phyloP scores from a whole-genome alignment of 1,284 basidiomycete genomes.

The Boletus semigastroideus region DNA sequence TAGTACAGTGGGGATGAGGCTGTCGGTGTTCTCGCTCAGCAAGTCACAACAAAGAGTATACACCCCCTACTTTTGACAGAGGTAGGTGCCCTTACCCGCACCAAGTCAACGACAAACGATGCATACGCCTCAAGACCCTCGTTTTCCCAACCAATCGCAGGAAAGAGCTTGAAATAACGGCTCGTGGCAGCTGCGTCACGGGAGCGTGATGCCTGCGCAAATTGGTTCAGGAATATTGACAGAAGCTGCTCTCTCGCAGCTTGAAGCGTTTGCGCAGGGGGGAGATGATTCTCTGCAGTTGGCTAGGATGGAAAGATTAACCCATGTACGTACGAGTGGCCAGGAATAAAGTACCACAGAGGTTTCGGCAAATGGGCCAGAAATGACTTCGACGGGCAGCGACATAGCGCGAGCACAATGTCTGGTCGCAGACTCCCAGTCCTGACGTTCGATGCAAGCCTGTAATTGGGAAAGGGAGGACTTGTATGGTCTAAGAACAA shows the following conservation, averaged over 20 bases:
- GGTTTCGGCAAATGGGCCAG: constrained; percentile 82
- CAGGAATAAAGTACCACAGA: constrained; percentile 65
- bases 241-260: constrained; percentile 76
- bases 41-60: constrained; percentile 1
- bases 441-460: constrained; percentile 76
- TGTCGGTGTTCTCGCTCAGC: constrained; percentile 34
- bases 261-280: constrained; percentile 82
- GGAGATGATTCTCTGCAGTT: constrained; percentile 82
- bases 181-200: constrained; percentile 87
- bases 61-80: constrained; percentile 74
- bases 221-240: constrained; percentile 74
- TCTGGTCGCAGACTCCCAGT: constrained; percentile 94
- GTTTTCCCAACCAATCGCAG: constrained; percentile 86
- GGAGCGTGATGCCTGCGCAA: constrained; percentile 74
- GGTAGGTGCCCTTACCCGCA: constrained; percentile 73
- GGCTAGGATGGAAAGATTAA: constrained; percentile 55
- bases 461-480: constrained; percentile 78
- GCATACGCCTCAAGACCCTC: constrained; percentile 95
- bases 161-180: constrained; percentile 96
- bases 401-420: constrained; percentile 90
- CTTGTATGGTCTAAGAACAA: constrained; percentile 40
- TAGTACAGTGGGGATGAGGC: constrained; percentile 90
- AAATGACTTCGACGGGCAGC: constrained; percentile 74
- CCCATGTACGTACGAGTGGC: neutral
- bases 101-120: constrained; percentile 88